Evolutionary conservation across 2,329 filamentous ascomycete genomes (phyloP), one percentile per base, ranked within the genome.

Genomic region (Fusarium pseudoanthophilum): DNA sequence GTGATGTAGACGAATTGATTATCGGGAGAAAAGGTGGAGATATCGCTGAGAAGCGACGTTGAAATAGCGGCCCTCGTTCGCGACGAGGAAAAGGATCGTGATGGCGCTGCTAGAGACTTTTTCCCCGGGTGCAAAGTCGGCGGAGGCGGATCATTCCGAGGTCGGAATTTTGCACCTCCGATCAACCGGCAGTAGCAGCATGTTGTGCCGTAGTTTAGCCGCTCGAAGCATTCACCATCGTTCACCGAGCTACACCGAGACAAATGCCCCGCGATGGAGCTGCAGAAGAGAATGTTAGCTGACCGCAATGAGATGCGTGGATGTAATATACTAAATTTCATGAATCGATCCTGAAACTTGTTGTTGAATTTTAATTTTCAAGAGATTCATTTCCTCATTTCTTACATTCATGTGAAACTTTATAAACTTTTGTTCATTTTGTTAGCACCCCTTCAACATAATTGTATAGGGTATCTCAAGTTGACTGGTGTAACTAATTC

Each of bases 141-240:
- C 64, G 51, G 59, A 64, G 53, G 61, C 73, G 68, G 73, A 71
- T 73, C 71, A 78, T 79, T 75, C 75, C 76, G 78, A 77, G 69
- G 73, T 77, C 75, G 75, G 76, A 79, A 78, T 77, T 78, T 78
- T 75, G 64, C 74, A 69, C 75, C 73, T 72, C 75, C 77, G 77
- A 78, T 72, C 65, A 74, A 73, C 69, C 70, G 60, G 58, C 59
- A 37, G 63, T 46, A 36, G 64, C 39, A 11, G 6, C 10, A n/a
- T 4, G 2, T 7, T 74, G 72, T 68, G 62, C 80, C 80, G 80
- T 42, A 2, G 11, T 69, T 80, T 56, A 75, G 69, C 80, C 80
- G 69, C 3, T 1, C 1, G 4, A 11, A 7, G 6, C 11, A 13
- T 68, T 48, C 48, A 61, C 63, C 56, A 7, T 0, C 4, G 5